These are phyloP conservation scores for Micromonas commoda DNA, from an alignment of 139 green algal species.

Conservation along the genomic window DNA sequence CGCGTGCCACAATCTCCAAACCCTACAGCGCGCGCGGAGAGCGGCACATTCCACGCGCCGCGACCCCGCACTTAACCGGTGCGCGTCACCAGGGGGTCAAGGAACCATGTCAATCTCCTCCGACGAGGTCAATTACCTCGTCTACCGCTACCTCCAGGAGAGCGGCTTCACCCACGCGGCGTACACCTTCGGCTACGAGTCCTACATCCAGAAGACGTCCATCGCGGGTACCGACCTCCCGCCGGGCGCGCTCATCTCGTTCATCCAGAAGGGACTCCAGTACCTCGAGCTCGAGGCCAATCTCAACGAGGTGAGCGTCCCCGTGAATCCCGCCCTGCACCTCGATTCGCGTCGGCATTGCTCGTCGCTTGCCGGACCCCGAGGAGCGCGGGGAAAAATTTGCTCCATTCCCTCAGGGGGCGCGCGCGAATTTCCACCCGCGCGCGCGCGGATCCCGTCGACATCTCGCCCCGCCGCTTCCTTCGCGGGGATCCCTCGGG, in stretches of 20 bases:
- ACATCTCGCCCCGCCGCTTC: too few species aligned
- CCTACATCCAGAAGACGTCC: constrained; percentile 47
- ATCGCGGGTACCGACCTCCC: constrained; percentile 77
- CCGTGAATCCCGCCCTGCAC: not conserved
- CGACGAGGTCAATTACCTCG: constrained; percentile 90
- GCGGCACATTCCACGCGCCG: too few species aligned
- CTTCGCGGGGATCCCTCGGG: too few species aligned
- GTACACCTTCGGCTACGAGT: constrained; percentile 90
- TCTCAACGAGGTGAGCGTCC: constrained; percentile 58
- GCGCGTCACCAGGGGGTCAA: not conserved
- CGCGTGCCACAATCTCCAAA: too few species aligned
- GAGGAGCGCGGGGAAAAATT: too few species aligned
- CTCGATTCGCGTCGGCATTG: not conserved
- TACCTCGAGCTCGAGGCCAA: constrained; percentile 97
- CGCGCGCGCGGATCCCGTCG: too few species aligned
- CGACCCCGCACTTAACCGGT: too few species aligned
- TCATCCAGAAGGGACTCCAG: constrained; percentile 94
- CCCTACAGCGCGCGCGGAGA: too few species aligned
- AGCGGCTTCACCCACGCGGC: constrained; percentile 87
- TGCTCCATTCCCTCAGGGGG: too few species aligned
- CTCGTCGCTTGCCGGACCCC: too few species aligned
- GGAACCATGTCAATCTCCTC: constrained; percentile 57
- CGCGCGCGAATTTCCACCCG: too few species aligned
- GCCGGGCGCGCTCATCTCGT: constrained; percentile 79
- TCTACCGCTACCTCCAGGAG: constrained; percentile 92